Percentiles rank a stretch among this genome's conserved stretches.
Conservation (phyloP, 495 filamentous ascomycete species). For the Diplogelasinospora grovesii region DNA sequence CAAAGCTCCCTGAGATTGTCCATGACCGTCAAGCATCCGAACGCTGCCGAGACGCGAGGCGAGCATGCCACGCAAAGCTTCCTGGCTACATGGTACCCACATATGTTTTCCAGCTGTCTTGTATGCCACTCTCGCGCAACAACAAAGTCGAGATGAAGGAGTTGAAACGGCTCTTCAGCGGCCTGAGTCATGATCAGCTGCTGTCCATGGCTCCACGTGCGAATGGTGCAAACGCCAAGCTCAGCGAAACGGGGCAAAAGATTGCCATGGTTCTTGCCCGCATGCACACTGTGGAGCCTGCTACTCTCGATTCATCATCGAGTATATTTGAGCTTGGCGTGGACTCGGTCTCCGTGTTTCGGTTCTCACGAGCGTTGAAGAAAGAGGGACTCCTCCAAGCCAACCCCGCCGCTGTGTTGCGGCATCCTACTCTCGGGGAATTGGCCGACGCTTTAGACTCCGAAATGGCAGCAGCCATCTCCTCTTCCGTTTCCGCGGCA, state of each 20-base stretch:
- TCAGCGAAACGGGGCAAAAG: constrained; percentile 34
- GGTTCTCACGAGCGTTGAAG: constrained; percentile 49
- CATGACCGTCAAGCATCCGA: constrained; percentile 13
- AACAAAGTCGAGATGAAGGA: constrained; percentile 68
- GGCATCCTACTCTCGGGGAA: constrained; percentile 39
- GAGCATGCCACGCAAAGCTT: constrained; percentile 52
- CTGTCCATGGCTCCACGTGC: constrained; percentile 16
- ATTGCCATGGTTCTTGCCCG: constrained; percentile 47
- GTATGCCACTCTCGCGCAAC: constrained; percentile 62
- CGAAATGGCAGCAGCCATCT: not conserved
- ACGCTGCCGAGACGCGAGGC: constrained; percentile 28
- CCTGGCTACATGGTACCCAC: constrained; percentile 75
- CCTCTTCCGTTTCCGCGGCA: constrained; percentile 5
- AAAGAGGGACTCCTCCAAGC: constrained; percentile 48
- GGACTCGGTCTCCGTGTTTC: constrained; percentile 74
- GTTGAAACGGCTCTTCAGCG: constrained; percentile 52
- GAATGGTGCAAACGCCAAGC: not conserved
- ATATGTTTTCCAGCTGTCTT: constrained; percentile 56
- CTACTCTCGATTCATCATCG: constrained; percentile 44
- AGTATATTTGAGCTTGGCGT: constrained; percentile 77
- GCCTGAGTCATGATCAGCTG: constrained; percentile 52
- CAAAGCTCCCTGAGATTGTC: constrained; percentile 24
- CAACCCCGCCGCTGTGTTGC: constrained; percentile 58
- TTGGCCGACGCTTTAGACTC: constrained; percentile 13
- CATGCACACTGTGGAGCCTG: constrained; percentile 35